Evolutionary conservation across 768 basidiomycete genomes (phyloP), one percentile per base, ranked within the genome.

Genomic region (Crassisporium funariophilum): DNA sequence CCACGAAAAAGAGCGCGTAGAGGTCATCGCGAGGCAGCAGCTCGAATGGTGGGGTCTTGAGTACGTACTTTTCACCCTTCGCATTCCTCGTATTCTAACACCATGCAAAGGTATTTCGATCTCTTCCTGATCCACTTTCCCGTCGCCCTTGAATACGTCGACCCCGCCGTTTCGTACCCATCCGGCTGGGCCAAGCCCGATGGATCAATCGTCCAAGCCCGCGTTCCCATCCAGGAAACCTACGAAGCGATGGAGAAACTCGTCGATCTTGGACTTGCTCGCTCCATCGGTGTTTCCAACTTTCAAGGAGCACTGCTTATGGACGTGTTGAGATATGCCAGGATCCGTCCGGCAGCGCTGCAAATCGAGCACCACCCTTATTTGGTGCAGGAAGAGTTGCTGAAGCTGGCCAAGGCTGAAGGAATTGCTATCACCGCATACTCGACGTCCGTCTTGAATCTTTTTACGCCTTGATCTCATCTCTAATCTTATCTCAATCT

Each of bases 81-180:
- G 0, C 34, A 35, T 13, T 20, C 24, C 33, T 34, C 12, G 12
- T 4, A 24, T 19, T 5, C 7, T 27, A 19, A 19, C 29, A 9
- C 21, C 22, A 4, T 40, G 12, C 23, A 23, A 23, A 64, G 64
- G 19, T 91, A 88, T 65, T 90, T 90, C 61, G 88, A 91, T 57
- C 70, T 91, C 37, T 90, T 81, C 75, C 70, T 88, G 33, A 72
- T 94, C 41, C 93, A 95, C 66, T 94, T 94, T 78, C 92, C 92
- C 16, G 74, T 94, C 53, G 70, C 91, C 21, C 73, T 95, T 53
- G 62, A 82, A 64, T 91, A 92, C 57, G 87, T 94, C 41, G 86
- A 91, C 61, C 86, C 87, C 35, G 60, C 63, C 16, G 79, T 82
- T 58, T 79, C 82, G 51, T 93, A 89, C 66, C 91, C 92, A 34